phyloP scores from a whole-genome alignment of 805 yeast genomes.

The Zygotorulaspora sp. region DNA sequence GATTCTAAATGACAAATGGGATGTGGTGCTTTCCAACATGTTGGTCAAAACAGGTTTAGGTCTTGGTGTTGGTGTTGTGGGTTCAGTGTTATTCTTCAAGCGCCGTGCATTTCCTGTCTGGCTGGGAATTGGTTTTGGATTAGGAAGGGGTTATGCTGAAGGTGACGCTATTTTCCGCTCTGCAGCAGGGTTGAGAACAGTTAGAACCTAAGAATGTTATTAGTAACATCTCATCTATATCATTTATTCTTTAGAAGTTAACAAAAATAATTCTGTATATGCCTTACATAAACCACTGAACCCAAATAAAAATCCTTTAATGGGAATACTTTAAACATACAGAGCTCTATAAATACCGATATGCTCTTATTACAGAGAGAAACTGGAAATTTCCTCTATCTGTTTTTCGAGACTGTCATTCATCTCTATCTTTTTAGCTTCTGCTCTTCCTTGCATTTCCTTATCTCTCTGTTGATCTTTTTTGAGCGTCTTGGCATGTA shows the following conservation, averaged over 20 bases:
- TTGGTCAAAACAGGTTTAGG: constrained; percentile 95
- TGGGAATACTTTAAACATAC: too few relatives aligned
- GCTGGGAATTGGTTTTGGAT: constrained; percentile 95
- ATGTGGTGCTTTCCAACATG: constrained; percentile 89
- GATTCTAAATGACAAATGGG: constrained; percentile 79
- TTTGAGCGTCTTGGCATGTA: constrained; percentile 21
- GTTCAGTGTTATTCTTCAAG: constrained; percentile 82
- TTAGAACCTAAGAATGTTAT: constrained; percentile 48
- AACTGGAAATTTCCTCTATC: constrained; percentile 34
- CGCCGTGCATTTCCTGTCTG: constrained; percentile 98
- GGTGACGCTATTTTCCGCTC: constrained; percentile 96
- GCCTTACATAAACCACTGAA: not conserved
- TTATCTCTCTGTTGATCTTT: constrained; percentile 31
- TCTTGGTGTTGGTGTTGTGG: constrained; percentile 91
- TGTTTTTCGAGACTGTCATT: constrained; percentile 31
- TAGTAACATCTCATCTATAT: constrained; percentile 1
- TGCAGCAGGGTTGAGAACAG: constrained; percentile 68
- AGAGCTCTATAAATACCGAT: too few relatives aligned
- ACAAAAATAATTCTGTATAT: constrained; percentile 14
- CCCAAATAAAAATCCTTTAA: not conserved
- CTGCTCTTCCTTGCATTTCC: constrained; percentile 18
- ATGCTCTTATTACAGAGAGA: constrained; percentile 30
- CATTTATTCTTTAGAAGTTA: constrained; percentile 13
- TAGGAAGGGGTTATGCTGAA: constrained; percentile 97
- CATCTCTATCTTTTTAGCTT: constrained; percentile 25